A percentile compares a stretch with the other conserved stretches of the same genome.
phyloP scores from a whole-genome alignment of 139 green algal species.

The Tetradesmus lagerheimii region DNA sequence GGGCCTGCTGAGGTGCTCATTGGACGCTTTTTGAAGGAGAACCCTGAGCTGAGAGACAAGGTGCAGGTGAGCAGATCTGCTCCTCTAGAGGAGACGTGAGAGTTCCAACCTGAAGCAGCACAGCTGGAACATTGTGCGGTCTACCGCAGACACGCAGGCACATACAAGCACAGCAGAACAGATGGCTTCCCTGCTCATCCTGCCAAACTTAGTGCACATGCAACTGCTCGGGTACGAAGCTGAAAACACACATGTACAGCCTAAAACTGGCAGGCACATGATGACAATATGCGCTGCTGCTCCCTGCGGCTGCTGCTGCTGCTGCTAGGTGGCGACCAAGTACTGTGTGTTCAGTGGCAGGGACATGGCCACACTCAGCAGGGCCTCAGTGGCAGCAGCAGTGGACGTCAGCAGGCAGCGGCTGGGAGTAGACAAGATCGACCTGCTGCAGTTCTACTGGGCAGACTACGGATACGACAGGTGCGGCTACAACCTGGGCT shows the following conservation, averaged over 20 bases:
- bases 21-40: slow-evolving; percentile 63
- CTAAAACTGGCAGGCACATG: too few species aligned
- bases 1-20: slow-evolving; percentile 88
- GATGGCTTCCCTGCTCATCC: too few species aligned
- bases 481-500: neutral
- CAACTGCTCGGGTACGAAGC: too few species aligned
- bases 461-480: slow-evolving; percentile 26
- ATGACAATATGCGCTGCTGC: neutral
- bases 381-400: slow-evolving; percentile 48
- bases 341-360: slow-evolving; percentile 80
- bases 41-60: slow-evolving; percentile 42
- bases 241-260: too few species aligned
- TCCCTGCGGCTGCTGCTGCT: slow-evolving; percentile 7
- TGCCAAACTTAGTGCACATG: too few species aligned
- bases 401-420: slow-evolving; percentile 51
- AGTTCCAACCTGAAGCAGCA: too few species aligned
- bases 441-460: slow-evolving; percentile 66
- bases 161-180: too few species aligned
- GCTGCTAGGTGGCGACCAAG: slow-evolving; percentile 85
- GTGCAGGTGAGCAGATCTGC: slow-evolving; percentile 66
- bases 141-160: too few species aligned
- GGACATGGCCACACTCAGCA: slow-evolving; percentile 62
- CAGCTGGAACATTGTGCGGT: too few species aligned
- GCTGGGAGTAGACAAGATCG: slow-evolving; percentile 57
- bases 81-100: too few species aligned